Evolutionary conservation across 148 eudicot genomes (phyloP), one percentile per base, ranked within the genome.

Genomic region (Rhododendron mucronatum): DNA sequence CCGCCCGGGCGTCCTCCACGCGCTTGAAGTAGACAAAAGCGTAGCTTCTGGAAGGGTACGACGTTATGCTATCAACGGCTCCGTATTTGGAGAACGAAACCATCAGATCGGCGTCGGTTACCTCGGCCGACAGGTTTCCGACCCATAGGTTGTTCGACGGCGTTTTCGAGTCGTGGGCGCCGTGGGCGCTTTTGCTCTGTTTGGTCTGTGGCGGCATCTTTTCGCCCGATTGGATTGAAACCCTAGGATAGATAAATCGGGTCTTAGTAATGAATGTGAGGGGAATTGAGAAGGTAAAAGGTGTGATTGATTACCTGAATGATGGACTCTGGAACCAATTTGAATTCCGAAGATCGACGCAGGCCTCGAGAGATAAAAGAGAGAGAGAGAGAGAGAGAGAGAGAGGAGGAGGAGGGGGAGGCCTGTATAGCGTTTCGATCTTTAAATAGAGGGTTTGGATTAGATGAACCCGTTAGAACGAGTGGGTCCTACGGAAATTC

Each of bases 101-200:
- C 85, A 73, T 77, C 76, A 96, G 84, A 57, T 96, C 98, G 0
- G 97, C 37, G 23, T 95, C 98, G 0, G 92, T 82, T 0, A 95
- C 92, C 1, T 93, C 94, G 26, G 88, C 26, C 0, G 96, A 69
- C 50, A 96, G 28, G 85, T 95, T 96, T 3, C 96, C 99, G 7
- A 96, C 94, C 98, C 98, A 96, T 2, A 96, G 91, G 88, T 93
- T 94, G 86, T 91, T 92, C 57, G 97, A 89, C 0, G 92, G 86
- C 8, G 85, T 15, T 3, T 81, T 91, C n/a, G 88, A 63, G 45
- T 88, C 89, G 2, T 86, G 30, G 20, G 39, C 89, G 69, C 86
- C 84, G 9, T 16, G 81, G 2, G 63, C 63, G n/a, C 9, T 74
- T 53, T 16, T 87, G 65, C 57, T 41, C 44, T 78, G 48, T 78